Conservation (phyloP, 345 rosid genomes). For the Gynandropsis gynandra region DNA sequence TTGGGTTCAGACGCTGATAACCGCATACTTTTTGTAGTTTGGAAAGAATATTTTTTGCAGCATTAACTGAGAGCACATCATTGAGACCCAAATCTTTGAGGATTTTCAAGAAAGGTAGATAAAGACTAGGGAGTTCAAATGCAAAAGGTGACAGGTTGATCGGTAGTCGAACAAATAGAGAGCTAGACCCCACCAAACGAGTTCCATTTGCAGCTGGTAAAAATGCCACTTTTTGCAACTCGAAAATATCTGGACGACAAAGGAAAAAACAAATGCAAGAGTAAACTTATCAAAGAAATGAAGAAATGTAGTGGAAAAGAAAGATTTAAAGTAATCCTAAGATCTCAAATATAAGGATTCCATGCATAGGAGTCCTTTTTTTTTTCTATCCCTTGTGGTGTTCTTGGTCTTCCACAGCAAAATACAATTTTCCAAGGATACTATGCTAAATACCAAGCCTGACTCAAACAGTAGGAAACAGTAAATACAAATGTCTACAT, state of each 20-base stretch:
- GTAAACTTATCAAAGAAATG: slow-evolving; percentile 9
- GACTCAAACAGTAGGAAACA: slow-evolving; percentile 6
- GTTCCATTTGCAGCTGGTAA: slow-evolving; percentile 94
- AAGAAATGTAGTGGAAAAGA: slow-evolving; percentile 5
- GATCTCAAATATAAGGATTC: slow-evolving; percentile 3
- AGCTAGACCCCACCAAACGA: slow-evolving; percentile 63
- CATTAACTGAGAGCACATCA: slow-evolving; percentile 57
- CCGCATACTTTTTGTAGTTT: slow-evolving; percentile 77
- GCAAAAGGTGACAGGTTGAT: slow-evolving; percentile 88
- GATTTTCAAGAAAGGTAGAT: slow-evolving; percentile 70
- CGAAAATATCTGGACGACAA: slow-evolving; percentile 47
- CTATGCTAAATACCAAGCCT: slow-evolving; percentile 13
- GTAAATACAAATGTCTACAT: slow-evolving; percentile 2
- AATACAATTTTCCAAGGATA: background rate
- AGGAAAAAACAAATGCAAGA: slow-evolving; percentile 12
- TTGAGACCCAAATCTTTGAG: slow-evolving; percentile 88
- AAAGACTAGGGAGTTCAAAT: slow-evolving; percentile 72
- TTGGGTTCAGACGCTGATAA: slow-evolving; percentile 82
- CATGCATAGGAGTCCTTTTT: background rate
- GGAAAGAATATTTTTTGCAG: slow-evolving; percentile 64
- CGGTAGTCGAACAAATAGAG: slow-evolving; percentile 70
- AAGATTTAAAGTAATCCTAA: slow-evolving; percentile 8
- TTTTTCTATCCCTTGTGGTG: background rate
- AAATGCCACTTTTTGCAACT: slow-evolving; percentile 72
- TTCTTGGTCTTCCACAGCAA: slow-evolving; percentile 5